phyloP scores from a whole-genome alignment of 2,329 filamentous ascomycete genomes.

The Aschersonia sp. region DNA sequence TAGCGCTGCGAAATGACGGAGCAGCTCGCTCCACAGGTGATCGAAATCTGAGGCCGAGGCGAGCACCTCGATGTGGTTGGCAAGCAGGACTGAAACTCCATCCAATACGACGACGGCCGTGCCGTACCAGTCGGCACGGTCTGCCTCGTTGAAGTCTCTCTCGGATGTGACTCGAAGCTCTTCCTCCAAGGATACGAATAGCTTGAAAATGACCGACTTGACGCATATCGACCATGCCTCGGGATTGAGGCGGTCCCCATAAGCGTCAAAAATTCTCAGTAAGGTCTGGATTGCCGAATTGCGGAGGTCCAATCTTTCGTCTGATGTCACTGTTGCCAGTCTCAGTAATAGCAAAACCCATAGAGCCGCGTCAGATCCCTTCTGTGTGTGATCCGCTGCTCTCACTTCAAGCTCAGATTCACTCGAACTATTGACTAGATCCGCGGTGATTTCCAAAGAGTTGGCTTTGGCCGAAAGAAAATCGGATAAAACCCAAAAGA shows the following conservation, averaged over 20 bases:
- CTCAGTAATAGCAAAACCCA: constrained; percentile 67
- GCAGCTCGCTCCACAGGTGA: constrained; percentile 59
- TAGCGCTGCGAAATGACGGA: constrained; percentile 52
- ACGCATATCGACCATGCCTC: constrained; percentile 77
- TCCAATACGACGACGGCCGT: constrained; percentile 62
- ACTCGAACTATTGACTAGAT: constrained; percentile 37
- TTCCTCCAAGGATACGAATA: constrained; percentile 55
- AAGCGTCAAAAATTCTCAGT: constrained; percentile 81
- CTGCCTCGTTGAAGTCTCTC: constrained; percentile 23
- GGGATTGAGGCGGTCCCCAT: constrained; percentile 64
- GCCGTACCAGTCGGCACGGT: constrained; percentile 51
- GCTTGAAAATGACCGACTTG: constrained; percentile 64
- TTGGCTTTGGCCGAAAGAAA: constrained; percentile 54
- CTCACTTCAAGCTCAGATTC: constrained; percentile 37
- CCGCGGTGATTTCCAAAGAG: constrained; percentile 41
- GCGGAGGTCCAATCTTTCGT: constrained; percentile 59
- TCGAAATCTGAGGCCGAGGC: constrained; percentile 52
- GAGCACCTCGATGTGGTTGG: constrained; percentile 63
- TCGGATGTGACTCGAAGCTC: constrained; percentile 29
- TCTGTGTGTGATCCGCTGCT: constrained; percentile 42
- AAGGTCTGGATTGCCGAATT: constrained; percentile 87
- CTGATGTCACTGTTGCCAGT: constrained; percentile 56
- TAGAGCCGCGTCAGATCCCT: constrained; percentile 53
- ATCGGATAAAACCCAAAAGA: constrained; percentile 92
- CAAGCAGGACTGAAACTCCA: constrained; percentile 58